Evolutionary conservation across 768 basidiomycete species (phyloP), one percentile per base, ranked within the genome.

Genomic region (Amanita fuliginea): DNA sequence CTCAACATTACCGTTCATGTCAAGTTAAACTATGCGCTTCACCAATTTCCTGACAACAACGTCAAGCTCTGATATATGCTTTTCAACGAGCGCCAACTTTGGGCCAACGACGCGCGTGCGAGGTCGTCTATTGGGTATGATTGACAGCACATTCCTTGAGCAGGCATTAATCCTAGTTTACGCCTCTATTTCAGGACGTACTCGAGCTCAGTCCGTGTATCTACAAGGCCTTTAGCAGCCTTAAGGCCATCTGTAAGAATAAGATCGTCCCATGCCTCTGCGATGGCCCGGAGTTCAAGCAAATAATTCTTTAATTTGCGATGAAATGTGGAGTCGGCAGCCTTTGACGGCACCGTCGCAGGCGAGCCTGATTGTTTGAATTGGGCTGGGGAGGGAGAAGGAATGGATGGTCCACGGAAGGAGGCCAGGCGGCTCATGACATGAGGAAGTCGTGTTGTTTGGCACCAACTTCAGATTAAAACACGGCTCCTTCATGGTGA

Each of bases 161-260:
- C 24, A n/a, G 16, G 44, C 6, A 46, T 19, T 24, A 37, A 33
- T 33, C 49, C 13, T 26, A 24, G 37, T 22, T n/a, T 19, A 36
- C 18, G 10, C 35, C 18, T 5, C 33, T 30, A 42, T 30, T 46
- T 56, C 11, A 36, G 14, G 39, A 70, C 81, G 57, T 67, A 93
- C 91, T 90, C 84, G 53, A 95, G 73, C 59, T 90, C 86, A 13
- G 91, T 95, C 16, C 86, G 73, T 14, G 84, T 67, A 58, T 94
- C 87, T 2, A 89, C 74, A 30, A 91, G 69, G 47, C 70, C 77
- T 52, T 75, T 80, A 6, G 76, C 78, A n/a, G 84, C 77, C 55
- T 81, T 87, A 34, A 90, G 65, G 6, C 91, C 91, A 59, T 94
- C 89, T 11, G 82, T 59, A 8, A 85, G 70, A 1, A 92, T 80